A percentile compares a stretch with the other conserved stretches of the same genome.
Conservation (phyloP, 768 basidiomycete species). For the Crepidotus variabilis region DNA sequence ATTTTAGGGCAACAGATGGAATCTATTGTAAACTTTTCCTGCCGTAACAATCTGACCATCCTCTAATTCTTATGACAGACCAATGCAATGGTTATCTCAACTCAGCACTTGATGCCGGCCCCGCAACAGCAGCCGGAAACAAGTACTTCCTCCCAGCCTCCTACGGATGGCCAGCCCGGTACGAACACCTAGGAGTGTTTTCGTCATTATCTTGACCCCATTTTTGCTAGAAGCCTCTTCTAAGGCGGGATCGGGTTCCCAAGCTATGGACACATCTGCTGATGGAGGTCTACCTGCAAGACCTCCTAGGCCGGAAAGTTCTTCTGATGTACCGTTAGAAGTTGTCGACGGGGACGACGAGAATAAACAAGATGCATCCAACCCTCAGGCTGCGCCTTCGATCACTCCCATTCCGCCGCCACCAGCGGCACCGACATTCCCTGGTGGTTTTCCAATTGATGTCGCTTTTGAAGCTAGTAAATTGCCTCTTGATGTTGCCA, state of each 20-base stretch:
- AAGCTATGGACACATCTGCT: slow-evolving; percentile 17
- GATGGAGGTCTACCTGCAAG: slow-evolving; percentile 16
- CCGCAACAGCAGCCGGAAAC: slow-evolving; percentile 21
- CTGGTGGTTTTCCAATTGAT: slow-evolving; percentile 61
- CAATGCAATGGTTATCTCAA: slow-evolving; percentile 87
- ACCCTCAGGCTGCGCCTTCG: slow-evolving; percentile 10
- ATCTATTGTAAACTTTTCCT: slow-evolving; percentile 39
- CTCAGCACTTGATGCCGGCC: slow-evolving; percentile 66
- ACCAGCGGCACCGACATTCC: slow-evolving; percentile 25
- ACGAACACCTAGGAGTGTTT: neutral
- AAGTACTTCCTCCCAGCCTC: slow-evolving; percentile 16
- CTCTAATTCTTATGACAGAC: slow-evolving; percentile 49
- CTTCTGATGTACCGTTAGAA: slow-evolving; percentile 33
- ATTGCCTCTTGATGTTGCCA: slow-evolving; percentile 87
- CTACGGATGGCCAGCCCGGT: slow-evolving; percentile 15
- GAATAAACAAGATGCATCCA: slow-evolving; percentile 13
- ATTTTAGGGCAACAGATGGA: slow-evolving; percentile 56
- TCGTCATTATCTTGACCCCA: neutral
- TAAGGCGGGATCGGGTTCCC: slow-evolving; percentile 20
- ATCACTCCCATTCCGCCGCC: slow-evolving; percentile 17
- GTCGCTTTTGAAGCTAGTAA: slow-evolving; percentile 84
- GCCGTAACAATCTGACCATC: neutral
- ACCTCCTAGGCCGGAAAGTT: slow-evolving; percentile 8
- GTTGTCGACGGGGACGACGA: slow-evolving; percentile 49
- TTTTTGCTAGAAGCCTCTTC: slow-evolving; percentile 11